Percentiles rank a stretch among this genome's conserved stretches.
These are phyloP conservation scores for Starmera quercuum DNA, from an alignment of 805 yeast species.

Conservation along the genomic window DNA sequence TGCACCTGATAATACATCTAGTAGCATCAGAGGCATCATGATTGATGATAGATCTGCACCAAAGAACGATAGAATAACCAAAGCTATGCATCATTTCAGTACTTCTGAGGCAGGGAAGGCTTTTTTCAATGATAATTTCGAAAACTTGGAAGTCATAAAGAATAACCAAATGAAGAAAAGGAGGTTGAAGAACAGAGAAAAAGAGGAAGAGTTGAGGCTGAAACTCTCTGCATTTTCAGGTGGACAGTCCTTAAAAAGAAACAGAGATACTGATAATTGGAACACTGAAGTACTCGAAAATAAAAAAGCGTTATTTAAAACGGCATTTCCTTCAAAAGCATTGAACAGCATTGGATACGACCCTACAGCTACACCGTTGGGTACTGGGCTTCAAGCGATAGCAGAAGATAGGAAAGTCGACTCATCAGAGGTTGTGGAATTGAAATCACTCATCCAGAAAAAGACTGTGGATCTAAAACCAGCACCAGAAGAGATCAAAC, in stretches of 20 bases:
- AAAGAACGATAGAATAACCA: slow-evolving; percentile 13
- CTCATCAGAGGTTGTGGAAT: slow-evolving; percentile 12
- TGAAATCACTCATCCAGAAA: slow-evolving; percentile 22
- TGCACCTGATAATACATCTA: slow-evolving; percentile 21
- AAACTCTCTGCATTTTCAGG: slow-evolving; percentile 22
- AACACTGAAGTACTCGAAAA: slow-evolving; percentile 14
- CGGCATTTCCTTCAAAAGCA: slow-evolving; percentile 32
- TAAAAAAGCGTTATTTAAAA: slow-evolving; percentile 22
- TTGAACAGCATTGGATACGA: slow-evolving; percentile 43
- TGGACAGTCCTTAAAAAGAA: slow-evolving; percentile 13
- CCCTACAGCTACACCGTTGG: slow-evolving; percentile 31
- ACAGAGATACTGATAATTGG: slow-evolving; percentile 16
- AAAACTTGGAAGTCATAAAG: slow-evolving; percentile 37
- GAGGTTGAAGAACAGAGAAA: slow-evolving; percentile 29
- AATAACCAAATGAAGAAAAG: slow-evolving; percentile 30
- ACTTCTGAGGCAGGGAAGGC: slow-evolving; percentile 37
- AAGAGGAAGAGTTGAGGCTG: slow-evolving; percentile 21
- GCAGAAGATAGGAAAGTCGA: slow-evolving; percentile 8
- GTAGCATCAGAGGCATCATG: slow-evolving; percentile 15
- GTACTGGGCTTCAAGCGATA: slow-evolving; percentile 13
- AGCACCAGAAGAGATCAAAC: slow-evolving; percentile 21
- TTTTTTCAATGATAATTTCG: slow-evolving; percentile 42
- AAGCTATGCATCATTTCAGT: slow-evolving; percentile 27
- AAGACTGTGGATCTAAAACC: slow-evolving; percentile 25
- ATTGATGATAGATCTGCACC: slow-evolving; percentile 20